A percentile compares a stretch with the other conserved stretches of the same genome.
These are phyloP conservation scores for Leccinum pachyderme DNA, from an alignment of 1,284 basidiomycete genomes.

Conservation along the genomic window DNA sequence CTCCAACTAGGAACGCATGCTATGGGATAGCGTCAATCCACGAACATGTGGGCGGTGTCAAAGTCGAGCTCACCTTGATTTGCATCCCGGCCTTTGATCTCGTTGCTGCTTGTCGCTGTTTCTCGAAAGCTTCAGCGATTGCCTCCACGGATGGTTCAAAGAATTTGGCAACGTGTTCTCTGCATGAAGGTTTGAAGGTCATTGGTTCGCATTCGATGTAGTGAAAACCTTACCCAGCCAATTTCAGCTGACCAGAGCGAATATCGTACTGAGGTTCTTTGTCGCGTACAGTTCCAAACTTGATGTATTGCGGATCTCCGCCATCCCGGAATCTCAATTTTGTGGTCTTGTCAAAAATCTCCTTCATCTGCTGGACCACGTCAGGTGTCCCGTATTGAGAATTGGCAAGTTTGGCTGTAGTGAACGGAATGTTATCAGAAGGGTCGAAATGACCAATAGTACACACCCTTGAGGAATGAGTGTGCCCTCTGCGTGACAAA, in stretches of 20 bases:
- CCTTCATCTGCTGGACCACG: constrained; percentile 40
- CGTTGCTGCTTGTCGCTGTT: constrained; percentile 28
- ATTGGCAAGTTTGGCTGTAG: constrained; percentile 33
- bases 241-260: constrained; percentile 42
- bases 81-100: constrained; percentile 16
- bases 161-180: constrained; percentile 40
- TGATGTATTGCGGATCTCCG: constrained; percentile 42
- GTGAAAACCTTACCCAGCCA: constrained; percentile 36
- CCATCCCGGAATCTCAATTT: constrained; percentile 44
- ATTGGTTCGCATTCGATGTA: background rate
- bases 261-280: constrained; percentile 44
- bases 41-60: background rate
- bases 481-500: constrained; percentile 44
- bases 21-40: background rate
- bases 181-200: constrained; percentile 7
- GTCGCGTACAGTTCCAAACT: constrained; percentile 45
- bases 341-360: constrained; percentile 47
- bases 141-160: constrained; percentile 47
- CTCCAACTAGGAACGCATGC: constrained; percentile 37
- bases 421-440: constrained; percentile 14
- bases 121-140: constrained; percentile 39
- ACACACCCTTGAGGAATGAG: constrained; percentile 34
- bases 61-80: constrained; percentile 28
- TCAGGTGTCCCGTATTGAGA: constrained; percentile 30
- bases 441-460: background rate